phyloP scores from a whole-genome alignment of 805 yeast species.

The Debaryomyces maramus region DNA sequence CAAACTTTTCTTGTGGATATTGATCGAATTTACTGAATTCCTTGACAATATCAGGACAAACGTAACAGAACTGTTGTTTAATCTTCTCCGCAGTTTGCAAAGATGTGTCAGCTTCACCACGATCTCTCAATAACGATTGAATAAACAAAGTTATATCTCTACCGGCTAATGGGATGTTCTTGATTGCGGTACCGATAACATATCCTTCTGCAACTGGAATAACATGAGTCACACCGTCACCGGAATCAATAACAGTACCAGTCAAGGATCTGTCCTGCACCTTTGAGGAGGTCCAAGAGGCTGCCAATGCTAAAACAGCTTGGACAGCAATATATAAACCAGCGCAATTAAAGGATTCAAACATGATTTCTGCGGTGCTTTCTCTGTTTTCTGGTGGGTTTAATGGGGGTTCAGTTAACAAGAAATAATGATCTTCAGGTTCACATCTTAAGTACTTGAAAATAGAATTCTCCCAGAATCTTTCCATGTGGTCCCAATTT shows the following conservation, averaged over 20 bases:
- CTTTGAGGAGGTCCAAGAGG: conserved; percentile 97
- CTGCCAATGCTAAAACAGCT: conserved; percentile 97
- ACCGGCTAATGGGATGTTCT: conserved; percentile 97
- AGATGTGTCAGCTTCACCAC: conserved; percentile 94
- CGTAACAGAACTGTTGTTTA: conserved; percentile 96
- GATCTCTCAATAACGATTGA: conserved; percentile 89
- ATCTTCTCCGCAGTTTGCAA: conserved; percentile 95
- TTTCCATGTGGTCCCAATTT: conserved; percentile 99
- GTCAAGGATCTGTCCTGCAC: conserved; percentile 93
- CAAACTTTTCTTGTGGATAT: conserved; percentile 85
- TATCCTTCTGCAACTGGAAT: conserved; percentile 99
- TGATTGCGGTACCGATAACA: conserved; percentile 95
- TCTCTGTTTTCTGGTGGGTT: conserved; percentile 99
- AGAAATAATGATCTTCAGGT: conserved; percentile 97
- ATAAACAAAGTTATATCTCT: conserved; percentile 94
- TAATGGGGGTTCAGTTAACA: conserved; percentile 96
- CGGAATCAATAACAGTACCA: conserved; percentile 97
- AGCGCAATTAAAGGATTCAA: conserved; percentile 97
- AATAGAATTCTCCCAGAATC: conserved; percentile 97
- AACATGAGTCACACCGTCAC: conserved; percentile 99
- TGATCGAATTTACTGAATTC: conserved; percentile 94
- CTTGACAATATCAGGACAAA: conserved; percentile 95
- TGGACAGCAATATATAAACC: conserved; percentile 98
- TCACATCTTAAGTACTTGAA: conserved; percentile 96
- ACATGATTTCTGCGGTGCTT: conserved; percentile 97